Conservation (phyloP, 208 protist genomes). For the Acanthamoeba castellanii region DNA sequence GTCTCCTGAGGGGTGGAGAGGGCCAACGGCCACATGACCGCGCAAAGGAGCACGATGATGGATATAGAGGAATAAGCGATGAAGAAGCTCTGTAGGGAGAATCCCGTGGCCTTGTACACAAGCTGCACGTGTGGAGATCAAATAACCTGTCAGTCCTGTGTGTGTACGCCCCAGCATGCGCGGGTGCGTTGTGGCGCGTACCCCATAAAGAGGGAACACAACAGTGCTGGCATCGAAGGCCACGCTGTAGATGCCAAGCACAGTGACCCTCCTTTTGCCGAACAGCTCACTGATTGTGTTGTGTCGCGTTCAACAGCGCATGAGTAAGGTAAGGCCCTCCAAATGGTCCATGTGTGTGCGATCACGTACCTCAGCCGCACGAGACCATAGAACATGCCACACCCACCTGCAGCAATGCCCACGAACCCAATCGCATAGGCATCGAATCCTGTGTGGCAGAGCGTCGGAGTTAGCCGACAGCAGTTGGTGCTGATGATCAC, state of each 20-base stretch:
- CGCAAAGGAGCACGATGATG: not conserved
- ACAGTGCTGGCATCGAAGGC: constrained; percentile 8
- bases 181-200: not conserved
- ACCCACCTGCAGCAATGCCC: not conserved
- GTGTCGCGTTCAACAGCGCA: not conserved
- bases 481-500: not conserved
- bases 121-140: not conserved
- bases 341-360: not conserved
- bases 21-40: not conserved
- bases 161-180: not conserved
- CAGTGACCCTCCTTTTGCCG: not conserved
- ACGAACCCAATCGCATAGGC: not conserved
- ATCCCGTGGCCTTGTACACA: not conserved
- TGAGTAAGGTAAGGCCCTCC: not conserved
- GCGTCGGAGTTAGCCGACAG: not conserved
- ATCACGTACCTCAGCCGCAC: not conserved
- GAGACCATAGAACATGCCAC: constrained; percentile 28
- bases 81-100: constrained; percentile 13
- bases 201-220: not conserved
- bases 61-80: not conserved
- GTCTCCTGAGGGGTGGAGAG: not conserved
- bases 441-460: not conserved
- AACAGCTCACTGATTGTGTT: not conserved
- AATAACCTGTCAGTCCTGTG: not conserved
- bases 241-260: constrained; percentile 6